Conservation (phyloP, 495 filamentous ascomycete genomes). For the Corynascus novoguineensis region DNA sequence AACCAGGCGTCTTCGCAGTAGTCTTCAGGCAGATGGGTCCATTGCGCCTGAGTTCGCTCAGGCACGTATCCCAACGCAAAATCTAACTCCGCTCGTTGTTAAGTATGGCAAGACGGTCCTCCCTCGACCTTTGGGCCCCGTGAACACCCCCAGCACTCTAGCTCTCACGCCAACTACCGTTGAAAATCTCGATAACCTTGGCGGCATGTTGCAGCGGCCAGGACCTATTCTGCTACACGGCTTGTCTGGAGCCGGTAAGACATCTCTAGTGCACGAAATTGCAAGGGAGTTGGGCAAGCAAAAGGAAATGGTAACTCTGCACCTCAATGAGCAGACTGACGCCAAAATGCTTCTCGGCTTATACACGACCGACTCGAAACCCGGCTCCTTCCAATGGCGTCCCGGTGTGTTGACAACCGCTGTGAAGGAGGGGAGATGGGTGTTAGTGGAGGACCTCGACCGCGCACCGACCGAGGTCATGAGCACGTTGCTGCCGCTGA, state of each 20-base stretch:
- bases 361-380: conserved; percentile 78
- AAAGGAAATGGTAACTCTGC: conserved; percentile 76
- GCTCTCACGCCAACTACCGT: conserved; percentile 67
- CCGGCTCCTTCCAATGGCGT: conserved; percentile 85
- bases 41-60: conserved; percentile 20
- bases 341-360: conserved; percentile 90
- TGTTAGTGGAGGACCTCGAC: conserved; percentile 93
- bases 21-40: conserved; percentile 29
- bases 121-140: conserved; percentile 54
- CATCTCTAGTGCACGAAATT: conserved; percentile 74
- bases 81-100: conserved; percentile 39
- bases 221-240: conserved; percentile 77
- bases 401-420: conserved; percentile 93
- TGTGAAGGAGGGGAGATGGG: conserved; percentile 88
- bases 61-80: conserved; percentile 25
- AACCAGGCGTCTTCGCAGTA: conserved; percentile 34
- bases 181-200: conserved; percentile 63
- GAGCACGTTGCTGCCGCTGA: conserved; percentile 81
- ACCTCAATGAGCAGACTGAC: conserved; percentile 96
- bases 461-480: conserved; percentile 94
- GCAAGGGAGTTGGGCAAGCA: conserved; percentile 69
- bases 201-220: conserved; percentile 54
- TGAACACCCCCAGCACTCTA: conserved; percentile 48
- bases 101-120: conserved; percentile 59
- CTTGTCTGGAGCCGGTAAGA: conserved; percentile 84